Evolutionary conservation across 768 basidiomycete species (phyloP), one percentile per base, ranked within the genome.

Genomic region (Agaricus sinodeliciosus): DNA sequence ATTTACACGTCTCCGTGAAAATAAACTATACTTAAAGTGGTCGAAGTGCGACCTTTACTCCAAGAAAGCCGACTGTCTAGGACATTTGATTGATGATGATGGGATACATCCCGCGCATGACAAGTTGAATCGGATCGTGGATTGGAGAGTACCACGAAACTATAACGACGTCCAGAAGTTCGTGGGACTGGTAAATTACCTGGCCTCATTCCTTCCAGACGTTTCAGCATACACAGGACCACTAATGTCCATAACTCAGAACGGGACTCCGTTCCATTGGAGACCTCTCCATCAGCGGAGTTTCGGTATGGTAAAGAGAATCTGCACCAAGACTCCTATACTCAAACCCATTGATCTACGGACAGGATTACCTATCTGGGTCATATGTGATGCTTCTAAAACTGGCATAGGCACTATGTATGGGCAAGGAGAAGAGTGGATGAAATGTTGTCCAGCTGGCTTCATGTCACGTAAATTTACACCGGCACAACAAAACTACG

Each of bases 111-210:
- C 67, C 0, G 67, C 73, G 34, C 7, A 52, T 0, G 66, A 75
- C 54, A 77, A 76, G 53, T 50, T 76, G 44, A 46, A 35, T 1
- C 31, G 50, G 0, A 66, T 76, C 1, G 34, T 62, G 0, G 58
- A 69, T 0, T 76, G 71, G 74, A 22, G 59, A 26, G 61, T 56
- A 12, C 74, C 71, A 0, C 39, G 62, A 0, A 59, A 57, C 6
- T 67, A 68, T 28, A 62, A 68, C 28, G 69, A 74, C 6, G 59
- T 77, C 1, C 69, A 71, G 41, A 27, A 59, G 16, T 77, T 76
- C 41, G 55, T 75, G 1, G 73, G 74, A 15, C 60, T 75, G 0
- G 64, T 74, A 0, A 60, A 74, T 22, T 76, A 75, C 49, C 36
- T 75, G 1, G 62, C 60, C 2, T 63, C 63, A 6, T 72, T 69